These are phyloP conservation scores for Iris pallida DNA, from an alignment of 116 monocot species.

Conservation along the genomic window DNA sequence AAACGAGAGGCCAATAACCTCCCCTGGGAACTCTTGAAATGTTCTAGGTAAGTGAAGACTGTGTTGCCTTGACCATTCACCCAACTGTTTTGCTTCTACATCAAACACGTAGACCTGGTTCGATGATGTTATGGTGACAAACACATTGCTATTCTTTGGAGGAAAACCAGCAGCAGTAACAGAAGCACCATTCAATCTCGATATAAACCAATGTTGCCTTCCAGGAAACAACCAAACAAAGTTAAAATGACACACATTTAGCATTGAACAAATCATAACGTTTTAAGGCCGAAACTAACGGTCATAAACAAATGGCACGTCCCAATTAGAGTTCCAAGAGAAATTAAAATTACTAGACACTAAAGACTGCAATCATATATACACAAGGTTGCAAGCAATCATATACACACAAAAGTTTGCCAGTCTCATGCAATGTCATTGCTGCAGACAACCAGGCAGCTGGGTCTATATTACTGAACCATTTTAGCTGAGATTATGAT, in stretches of 20 bases:
- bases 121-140: slow-evolving; percentile 75
- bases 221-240: not conserved
- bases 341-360: too few relatives aligned
- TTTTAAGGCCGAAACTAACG: too few relatives aligned
- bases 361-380: too few relatives aligned
- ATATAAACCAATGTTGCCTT: slow-evolving; percentile 93
- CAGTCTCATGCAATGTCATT: too few relatives aligned
- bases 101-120: slow-evolving; percentile 82
- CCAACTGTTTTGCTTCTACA: slow-evolving; percentile 75
- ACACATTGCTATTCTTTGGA: slow-evolving; percentile 53
- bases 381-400: too few relatives aligned
- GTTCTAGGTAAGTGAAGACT: slow-evolving; percentile 54
- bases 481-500: too few relatives aligned
- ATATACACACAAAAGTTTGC: too few relatives aligned
- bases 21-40: slow-evolving; percentile 92
- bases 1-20: slow-evolving; percentile 79
- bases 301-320: too few relatives aligned
- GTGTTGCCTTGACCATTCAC: slow-evolving; percentile 80
- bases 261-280: not conserved
- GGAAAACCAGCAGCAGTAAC: slow-evolving; percentile 84
- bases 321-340: too few relatives aligned
- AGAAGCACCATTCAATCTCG: slow-evolving; percentile 71
- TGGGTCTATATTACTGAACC: too few relatives aligned
- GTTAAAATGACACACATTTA: not conserved
- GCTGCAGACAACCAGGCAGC: too few relatives aligned